Conservation (phyloP, 495 filamentous ascomycete genomes). For the Xylaria bambusicola region DNA sequence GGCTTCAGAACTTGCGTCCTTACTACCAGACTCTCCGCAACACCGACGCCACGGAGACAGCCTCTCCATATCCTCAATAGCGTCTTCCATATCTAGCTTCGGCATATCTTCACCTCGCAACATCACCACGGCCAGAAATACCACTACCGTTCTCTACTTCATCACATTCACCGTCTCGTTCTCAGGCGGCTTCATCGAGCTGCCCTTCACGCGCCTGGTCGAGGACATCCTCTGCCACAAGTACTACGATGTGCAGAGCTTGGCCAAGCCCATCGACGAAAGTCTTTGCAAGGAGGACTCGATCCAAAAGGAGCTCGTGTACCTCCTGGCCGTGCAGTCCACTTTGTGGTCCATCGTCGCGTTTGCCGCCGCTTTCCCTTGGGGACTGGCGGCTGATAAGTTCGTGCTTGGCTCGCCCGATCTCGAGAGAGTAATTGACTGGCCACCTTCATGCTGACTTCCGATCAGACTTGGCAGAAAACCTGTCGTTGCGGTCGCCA, state of each 20-base stretch:
- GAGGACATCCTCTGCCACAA: slow-evolving; percentile 38
- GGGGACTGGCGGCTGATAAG: slow-evolving; percentile 33
- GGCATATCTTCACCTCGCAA: slow-evolving; percentile 9
- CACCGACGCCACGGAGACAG: neutral
- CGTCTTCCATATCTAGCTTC: slow-evolving; percentile 22
- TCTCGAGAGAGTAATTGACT: neutral
- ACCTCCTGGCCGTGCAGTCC: slow-evolving; percentile 30
- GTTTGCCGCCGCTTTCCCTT: slow-evolving; percentile 29
- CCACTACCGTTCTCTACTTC: slow-evolving; percentile 24
- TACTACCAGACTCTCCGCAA: slow-evolving; percentile 4
- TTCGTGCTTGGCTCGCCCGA: slow-evolving; percentile 10
- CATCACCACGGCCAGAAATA: neutral
- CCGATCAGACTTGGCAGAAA: slow-evolving; percentile 49
- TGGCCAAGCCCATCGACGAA: slow-evolving; percentile 34
- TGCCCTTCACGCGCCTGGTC: slow-evolving; percentile 27
- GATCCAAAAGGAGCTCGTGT: slow-evolving; percentile 37
- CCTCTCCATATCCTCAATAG: slow-evolving; percentile 5
- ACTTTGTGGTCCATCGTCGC: slow-evolving; percentile 24
- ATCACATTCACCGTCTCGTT: slow-evolving; percentile 20
- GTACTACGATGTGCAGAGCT: slow-evolving; percentile 27
- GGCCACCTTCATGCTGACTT: slow-evolving; percentile 27
- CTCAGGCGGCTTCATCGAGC: slow-evolving; percentile 16
- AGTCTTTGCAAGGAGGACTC: slow-evolving; percentile 34
- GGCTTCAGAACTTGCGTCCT: slow-evolving; percentile 8
- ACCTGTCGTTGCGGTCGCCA: slow-evolving; percentile 36